These are phyloP conservation scores for Salvia miltiorrhiza DNA, from an alignment of 257 asterid species.

Conservation along the genomic window DNA sequence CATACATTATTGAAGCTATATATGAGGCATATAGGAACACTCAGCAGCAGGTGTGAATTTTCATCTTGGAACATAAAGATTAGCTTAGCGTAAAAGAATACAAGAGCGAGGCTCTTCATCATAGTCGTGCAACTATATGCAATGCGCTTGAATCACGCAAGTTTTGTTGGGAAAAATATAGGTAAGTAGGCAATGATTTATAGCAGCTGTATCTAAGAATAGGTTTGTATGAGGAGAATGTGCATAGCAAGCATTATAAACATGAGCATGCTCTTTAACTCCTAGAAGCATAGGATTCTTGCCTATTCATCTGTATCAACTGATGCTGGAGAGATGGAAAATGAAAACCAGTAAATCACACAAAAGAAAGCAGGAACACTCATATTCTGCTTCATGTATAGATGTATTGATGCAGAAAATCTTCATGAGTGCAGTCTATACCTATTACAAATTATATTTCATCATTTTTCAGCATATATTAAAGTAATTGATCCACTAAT, in stretches of 20 bases:
- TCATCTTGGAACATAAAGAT: constrained; percentile 25
- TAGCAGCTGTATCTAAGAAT: constrained; percentile 2
- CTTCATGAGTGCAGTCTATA: constrained; percentile 23
- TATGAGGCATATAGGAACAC: constrained; percentile 12
- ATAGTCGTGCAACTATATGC: constrained; percentile 30
- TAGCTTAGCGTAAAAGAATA: constrained; percentile 44
- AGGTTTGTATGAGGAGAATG: constrained; percentile 1
- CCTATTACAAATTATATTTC: constrained; percentile 1
- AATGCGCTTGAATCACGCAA: constrained; percentile 29
- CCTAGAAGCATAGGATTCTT: constrained; percentile 16
- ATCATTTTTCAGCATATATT: not conserved
- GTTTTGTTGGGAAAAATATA: constrained; percentile 18
- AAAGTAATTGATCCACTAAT: constrained; percentile 25
- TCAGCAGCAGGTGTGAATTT: constrained; percentile 14
- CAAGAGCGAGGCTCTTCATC: constrained; percentile 28
- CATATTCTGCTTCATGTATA: constrained; percentile 20
- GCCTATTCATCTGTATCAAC: not conserved
- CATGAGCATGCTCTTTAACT: not conserved
- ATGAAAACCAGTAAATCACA: not conserved
- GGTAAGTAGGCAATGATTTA: constrained; percentile 38
- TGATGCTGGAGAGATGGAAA: not conserved
- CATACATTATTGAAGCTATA: constrained; percentile 13
- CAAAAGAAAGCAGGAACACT: constrained; percentile 12
- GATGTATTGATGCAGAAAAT: constrained; percentile 28
- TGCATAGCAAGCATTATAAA: not conserved